Base-by-base conservation (phyloP, 2,329 filamentous ascomycete species). In the Cephalotrichum gorgonifer region DNA sequence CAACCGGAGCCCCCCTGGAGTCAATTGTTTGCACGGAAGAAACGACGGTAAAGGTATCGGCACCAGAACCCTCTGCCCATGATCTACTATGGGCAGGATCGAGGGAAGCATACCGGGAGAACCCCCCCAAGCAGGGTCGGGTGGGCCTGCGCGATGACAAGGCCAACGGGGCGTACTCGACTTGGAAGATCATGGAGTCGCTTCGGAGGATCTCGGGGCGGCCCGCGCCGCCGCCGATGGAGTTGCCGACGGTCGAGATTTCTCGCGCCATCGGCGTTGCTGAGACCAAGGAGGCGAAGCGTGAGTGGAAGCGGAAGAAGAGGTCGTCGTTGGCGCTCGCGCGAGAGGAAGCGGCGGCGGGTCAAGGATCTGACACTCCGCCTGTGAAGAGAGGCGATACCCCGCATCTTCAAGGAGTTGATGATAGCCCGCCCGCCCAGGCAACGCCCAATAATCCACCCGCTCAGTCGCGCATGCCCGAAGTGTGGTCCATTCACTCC, bases 121-220 rank as follows among this genome's bases (percentile, higher is more conserved):
- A 11, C 17, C 35, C 9, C 7, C n/a, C 20, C 22, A 14, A 43
- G 20, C 30, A 12, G 43, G 2, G 15, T 22, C 15, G 31, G 30
- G 46, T 26, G 48, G 47, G 5, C 2, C 54, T 70, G 27, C 70
- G 70, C 6, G 72, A 75, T 47, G 69, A 73, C 50, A 72, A 67
- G 52, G 60, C 58, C 12, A 72, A 69, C 23, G 72, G 63, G 0
- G 73, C 71, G 0, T 72, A 70, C 52, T 65, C 71, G 51, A 63
- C 64, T 2, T 57, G 61, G 50, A 74, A 70, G 53, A 71, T 75
- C 33, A 51, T 68, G 41, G 53, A 60, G 8, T 62, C 67, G 47
- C 63, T 71, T 43, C 65, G 60, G 31, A 61, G 59, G 11, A 65
- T 70, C 45, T 62, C 64, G 14, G 60, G 62, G 8, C 30, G 47